Percentiles rank a stretch among this genome's conserved stretches.
These are phyloP conservation scores for Anisodus tanguticus DNA, from an alignment of 257 asterid species.

Conservation along the genomic window DNA sequence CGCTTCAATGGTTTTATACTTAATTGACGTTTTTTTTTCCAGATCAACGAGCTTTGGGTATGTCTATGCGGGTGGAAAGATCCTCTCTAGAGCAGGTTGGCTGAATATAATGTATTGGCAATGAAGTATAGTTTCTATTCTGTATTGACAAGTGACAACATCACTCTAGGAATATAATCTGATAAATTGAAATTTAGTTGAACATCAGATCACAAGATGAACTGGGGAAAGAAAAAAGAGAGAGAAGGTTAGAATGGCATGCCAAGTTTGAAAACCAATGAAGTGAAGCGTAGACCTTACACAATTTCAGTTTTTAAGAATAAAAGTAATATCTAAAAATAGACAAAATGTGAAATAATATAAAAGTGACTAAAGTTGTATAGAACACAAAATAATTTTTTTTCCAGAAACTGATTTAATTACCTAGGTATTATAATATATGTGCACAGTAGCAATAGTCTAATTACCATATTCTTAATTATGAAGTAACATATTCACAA, in stretches of 20 bases:
- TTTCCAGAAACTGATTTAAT: neutral
- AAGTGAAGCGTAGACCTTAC: neutral
- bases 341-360: neutral
- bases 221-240: neutral
- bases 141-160: neutral
- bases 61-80: constrained; percentile 98
- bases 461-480: neutral
- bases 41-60: constrained; percentile 99
- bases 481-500: neutral
- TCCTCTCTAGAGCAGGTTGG: constrained; percentile 93
- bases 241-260: neutral
- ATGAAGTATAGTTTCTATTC: constrained; percentile 11
- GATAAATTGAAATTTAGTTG: neutral
- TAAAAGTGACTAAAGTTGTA: neutral
- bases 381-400: neutral
- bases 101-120: constrained; percentile 29
- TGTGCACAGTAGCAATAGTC: neutral
- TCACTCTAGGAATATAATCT: neutral
- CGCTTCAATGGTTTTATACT: neutral
- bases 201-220: neutral
- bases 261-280: neutral
- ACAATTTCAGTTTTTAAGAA: neutral
- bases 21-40: constrained; percentile 24
- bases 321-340: neutral
- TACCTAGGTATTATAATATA: neutral